phyloP scores from a whole-genome alignment of 139 green algal species.

The Trebouxia sp. region DNA sequence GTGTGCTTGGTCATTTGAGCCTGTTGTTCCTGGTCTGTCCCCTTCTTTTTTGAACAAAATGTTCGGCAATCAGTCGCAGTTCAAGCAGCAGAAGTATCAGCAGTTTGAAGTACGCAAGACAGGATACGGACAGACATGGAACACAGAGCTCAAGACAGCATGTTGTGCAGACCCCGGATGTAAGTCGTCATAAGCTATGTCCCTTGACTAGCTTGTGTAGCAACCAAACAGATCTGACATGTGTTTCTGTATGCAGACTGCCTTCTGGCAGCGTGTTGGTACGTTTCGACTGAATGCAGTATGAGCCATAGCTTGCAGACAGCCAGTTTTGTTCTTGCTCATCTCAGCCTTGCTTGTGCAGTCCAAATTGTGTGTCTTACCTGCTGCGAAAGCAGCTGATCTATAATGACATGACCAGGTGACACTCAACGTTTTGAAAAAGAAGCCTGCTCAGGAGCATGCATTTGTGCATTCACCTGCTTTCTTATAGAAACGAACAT shows the following conservation, averaged over 20 bases:
- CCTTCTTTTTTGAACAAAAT: no score
- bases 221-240: no score
- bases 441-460: not conserved
- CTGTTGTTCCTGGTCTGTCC: no score
- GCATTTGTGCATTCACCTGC: not conserved
- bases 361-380: slow-evolving; percentile 67
- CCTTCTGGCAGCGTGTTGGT: slow-evolving; percentile 8
- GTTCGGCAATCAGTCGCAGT: slow-evolving; percentile 24
- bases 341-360: no score
- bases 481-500: not conserved
- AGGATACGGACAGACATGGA: slow-evolving; percentile 24
- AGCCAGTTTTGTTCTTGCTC: no score
- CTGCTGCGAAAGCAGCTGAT: slow-evolving; percentile 69
- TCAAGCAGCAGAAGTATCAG: slow-evolving; percentile 34
- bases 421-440: not conserved
- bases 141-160: slow-evolving; percentile 25
- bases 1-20: no score
- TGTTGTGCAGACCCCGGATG: slow-evolving; percentile 22
- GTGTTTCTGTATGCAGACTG: not conserved
- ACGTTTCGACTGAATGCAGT: no score
- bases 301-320: no score
- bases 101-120: slow-evolving; percentile 26
- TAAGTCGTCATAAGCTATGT: slow-evolving; percentile 18
- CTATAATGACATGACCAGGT: slow-evolving; percentile 70
- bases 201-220: not conserved